Conservation (phyloP, 1,284 basidiomycete genomes). For the Tausonia pullulans region DNA sequence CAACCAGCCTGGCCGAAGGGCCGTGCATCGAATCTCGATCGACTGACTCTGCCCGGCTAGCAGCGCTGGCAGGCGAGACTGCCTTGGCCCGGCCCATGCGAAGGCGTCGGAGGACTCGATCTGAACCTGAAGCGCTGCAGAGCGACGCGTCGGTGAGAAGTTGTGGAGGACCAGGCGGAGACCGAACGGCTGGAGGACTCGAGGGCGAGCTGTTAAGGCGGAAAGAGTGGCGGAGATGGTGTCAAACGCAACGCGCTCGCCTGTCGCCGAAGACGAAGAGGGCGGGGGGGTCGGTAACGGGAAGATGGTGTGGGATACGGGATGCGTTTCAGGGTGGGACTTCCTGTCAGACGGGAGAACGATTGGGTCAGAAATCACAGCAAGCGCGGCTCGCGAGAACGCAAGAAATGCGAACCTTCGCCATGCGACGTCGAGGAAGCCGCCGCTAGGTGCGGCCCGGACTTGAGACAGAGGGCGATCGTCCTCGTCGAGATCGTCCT, state of each 20-base stretch:
- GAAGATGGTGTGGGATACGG: conserved; percentile 53
- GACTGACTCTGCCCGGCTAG: conserved; percentile 43
- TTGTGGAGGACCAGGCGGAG: conserved; percentile 54
- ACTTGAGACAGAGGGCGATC: conserved; percentile 24
- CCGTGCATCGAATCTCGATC: background rate
- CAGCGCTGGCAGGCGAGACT: conserved; percentile 51
- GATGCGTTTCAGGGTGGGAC: conserved; percentile 36
- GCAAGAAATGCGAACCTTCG: conserved; percentile 41
- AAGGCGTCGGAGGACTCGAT: conserved; percentile 55
- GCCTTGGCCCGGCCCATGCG: conserved; percentile 56
- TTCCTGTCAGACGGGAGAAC: background rate
- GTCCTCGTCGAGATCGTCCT: conserved; percentile 36
- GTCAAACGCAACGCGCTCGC: background rate
- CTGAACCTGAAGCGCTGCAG: conserved; percentile 54
- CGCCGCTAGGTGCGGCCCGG: conserved; percentile 38
- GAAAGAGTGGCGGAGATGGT: background rate
- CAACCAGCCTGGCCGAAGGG: conserved; percentile 9
- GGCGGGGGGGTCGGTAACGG: conserved; percentile 43
- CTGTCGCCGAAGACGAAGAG: background rate
- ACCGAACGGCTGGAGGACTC: conserved; percentile 48
- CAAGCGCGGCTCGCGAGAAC: background rate
- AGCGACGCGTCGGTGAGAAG: conserved; percentile 43
- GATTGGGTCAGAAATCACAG: conserved; percentile 3
- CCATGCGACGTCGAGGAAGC: conserved; percentile 54
- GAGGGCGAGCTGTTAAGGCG: background rate